Evolutionary conservation across 2,329 filamentous ascomycete species (phyloP).

Genomic region (Fonsecaea pedrosoi): DNA sequence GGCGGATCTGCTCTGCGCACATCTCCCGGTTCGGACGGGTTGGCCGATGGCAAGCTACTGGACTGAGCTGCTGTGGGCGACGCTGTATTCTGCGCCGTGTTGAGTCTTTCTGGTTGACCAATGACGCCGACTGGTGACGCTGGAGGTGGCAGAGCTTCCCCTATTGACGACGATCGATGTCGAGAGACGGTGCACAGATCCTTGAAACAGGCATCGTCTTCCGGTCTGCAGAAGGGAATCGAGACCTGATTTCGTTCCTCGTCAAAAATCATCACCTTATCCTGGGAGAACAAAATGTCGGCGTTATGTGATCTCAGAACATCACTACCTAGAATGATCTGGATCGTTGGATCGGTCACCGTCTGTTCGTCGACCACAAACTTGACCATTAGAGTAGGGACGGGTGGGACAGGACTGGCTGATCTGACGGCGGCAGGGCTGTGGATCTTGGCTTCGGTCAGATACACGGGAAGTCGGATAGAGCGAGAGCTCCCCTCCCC

Average conservation of each 20-base stretch:
- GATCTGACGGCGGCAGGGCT: slow-evolving; percentile 73
- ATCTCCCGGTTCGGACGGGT: slow-evolving; percentile 25
- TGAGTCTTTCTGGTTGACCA: slow-evolving; percentile 41
- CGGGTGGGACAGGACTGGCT: slow-evolving; percentile 73
- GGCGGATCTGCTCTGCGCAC: slow-evolving; percentile 24
- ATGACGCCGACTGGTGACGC: slow-evolving; percentile 44
- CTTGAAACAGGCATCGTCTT: slow-evolving; percentile 82
- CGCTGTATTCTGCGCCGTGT: slow-evolving; percentile 36
- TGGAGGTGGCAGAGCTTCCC: slow-evolving; percentile 34
- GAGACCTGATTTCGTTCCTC: slow-evolving; percentile 85
- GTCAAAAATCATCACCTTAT: slow-evolving; percentile 84
- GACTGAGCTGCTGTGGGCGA: slow-evolving; percentile 39
- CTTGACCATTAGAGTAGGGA: slow-evolving; percentile 79
- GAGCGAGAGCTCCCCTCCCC: slow-evolving; percentile 70
- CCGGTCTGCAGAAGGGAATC: slow-evolving; percentile 89
- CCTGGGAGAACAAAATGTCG: slow-evolving; percentile 90
- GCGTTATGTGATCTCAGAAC: slow-evolving; percentile 83
- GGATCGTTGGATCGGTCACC: slow-evolving; percentile 65
- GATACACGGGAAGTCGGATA: slow-evolving; percentile 81
- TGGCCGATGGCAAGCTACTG: slow-evolving; percentile 22
- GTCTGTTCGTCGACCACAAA: slow-evolving; percentile 73
- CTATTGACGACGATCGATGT: slow-evolving; percentile 30
- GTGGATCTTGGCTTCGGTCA: slow-evolving; percentile 86
- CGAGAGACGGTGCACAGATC: slow-evolving; percentile 68
- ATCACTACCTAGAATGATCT: slow-evolving; percentile 90